phyloP scores from a whole-genome alignment of 2,329 filamentous ascomycete genomes.

The Tolypocladium amazonense region DNA sequence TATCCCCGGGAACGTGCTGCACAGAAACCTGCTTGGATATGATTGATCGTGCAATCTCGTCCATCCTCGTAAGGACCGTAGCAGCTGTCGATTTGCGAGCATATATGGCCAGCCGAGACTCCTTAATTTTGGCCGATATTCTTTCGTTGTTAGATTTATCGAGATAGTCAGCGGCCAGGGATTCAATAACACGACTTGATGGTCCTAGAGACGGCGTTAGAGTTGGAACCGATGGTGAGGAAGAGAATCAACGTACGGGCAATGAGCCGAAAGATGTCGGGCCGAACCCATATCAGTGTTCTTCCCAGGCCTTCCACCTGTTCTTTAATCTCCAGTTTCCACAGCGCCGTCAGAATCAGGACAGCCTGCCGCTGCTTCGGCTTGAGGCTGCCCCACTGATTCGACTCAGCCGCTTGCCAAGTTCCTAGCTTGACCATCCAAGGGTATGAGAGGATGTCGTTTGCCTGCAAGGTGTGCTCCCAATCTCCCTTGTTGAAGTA shows the following conservation, averaged over 20 bases:
- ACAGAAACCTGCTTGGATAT: conserved; percentile 15
- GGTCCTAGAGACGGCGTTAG: conserved; percentile 4
- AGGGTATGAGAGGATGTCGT: conserved; percentile 11
- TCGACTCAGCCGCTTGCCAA: conserved; percentile 28
- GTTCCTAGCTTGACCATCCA: conserved; percentile 32
- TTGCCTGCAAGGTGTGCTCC: not conserved
- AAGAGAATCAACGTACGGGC: conserved; percentile 24
- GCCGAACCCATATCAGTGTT: conserved; percentile 25
- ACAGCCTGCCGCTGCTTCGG: conserved; percentile 31
- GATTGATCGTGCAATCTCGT: conserved; percentile 17
- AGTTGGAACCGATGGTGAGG: no score
- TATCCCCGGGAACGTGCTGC: conserved; percentile 5
- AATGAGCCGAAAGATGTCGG: conserved; percentile 32
- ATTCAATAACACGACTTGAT: conserved; percentile 13
- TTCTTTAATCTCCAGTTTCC: conserved; percentile 38
- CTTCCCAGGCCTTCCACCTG: conserved; percentile 30
- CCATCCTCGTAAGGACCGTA: conserved; percentile 24
- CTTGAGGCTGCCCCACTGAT: conserved; percentile 6
- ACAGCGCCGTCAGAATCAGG: conserved; percentile 35
- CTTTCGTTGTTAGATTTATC: conserved; percentile 19
- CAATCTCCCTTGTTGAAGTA: conserved; percentile 23
- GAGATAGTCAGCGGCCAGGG: conserved; percentile 18
- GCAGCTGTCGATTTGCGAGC: conserved; percentile 17
- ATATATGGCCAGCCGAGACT: conserved; percentile 17
- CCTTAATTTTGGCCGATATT: conserved; percentile 10